Conservation (phyloP, 139 green algal genomes). For the Tetradesmus obliquus region DNA sequence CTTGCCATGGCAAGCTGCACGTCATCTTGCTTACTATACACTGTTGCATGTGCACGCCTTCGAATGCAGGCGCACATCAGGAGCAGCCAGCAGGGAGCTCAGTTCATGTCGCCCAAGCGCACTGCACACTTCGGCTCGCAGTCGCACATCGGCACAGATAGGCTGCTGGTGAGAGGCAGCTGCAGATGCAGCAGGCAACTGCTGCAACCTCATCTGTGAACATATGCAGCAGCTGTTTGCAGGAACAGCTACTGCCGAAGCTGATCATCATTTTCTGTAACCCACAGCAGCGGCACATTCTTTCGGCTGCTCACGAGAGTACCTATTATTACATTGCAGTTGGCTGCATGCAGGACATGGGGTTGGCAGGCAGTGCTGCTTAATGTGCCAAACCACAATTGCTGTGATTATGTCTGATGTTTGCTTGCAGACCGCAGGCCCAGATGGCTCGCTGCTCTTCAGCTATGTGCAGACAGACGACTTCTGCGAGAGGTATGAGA, state of each 20-base stretch:
- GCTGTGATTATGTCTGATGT: background rate
- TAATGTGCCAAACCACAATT: background rate
- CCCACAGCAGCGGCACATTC: background rate
- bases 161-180: conserved; percentile 26
- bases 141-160: conserved; percentile 28
- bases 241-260: background rate
- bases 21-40: background rate
- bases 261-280: background rate
- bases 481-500: conserved; percentile 64
- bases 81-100: background rate
- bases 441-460: conserved; percentile 62
- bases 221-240: too few species aligned
- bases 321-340: too few species aligned
- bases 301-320: too few species aligned
- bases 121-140: conserved; percentile 47
- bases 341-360: background rate
- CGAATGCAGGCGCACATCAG: conserved; percentile 14
- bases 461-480: conserved; percentile 67
- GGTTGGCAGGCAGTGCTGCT: background rate
- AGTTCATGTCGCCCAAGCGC: conserved; percentile 22
- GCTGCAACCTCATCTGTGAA: too few species aligned
- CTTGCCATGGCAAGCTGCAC: background rate
- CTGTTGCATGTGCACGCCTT: background rate
- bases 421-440: background rate
- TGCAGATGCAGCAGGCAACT: background rate